These are phyloP conservation scores for Syzygium aromaticum DNA, from an alignment of 345 rosid species.

Conservation along the genomic window DNA sequence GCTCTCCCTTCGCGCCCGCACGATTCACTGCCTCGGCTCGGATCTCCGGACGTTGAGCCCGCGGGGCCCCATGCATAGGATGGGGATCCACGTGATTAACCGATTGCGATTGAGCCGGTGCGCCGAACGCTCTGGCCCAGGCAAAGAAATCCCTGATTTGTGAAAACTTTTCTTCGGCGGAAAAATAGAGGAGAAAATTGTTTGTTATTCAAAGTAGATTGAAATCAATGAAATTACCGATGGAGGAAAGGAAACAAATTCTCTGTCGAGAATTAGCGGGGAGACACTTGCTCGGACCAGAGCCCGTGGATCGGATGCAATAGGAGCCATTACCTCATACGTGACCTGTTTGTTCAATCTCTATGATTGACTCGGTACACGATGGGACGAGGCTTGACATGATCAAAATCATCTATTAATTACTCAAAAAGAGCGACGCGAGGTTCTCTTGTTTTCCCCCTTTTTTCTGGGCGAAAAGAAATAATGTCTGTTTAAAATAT, in stretches of 20 bases:
- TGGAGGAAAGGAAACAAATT: not conserved
- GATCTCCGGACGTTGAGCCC: not conserved
- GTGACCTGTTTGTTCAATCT: fast-evolving
- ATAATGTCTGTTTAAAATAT: no score
- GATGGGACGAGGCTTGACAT: not conserved
- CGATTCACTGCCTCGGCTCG: not conserved
- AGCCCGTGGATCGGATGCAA: fast-evolving
- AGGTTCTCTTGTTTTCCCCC: no score
- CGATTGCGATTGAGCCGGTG: not conserved
- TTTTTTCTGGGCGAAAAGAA: not conserved
- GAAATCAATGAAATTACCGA: not conserved
- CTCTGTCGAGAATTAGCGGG: not conserved
- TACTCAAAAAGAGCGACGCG: not conserved
- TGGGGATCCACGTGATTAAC: not conserved
- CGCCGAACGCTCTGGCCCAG: fast-evolving
- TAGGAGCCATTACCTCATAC: not conserved
- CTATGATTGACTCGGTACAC: not conserved
- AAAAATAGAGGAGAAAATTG: not conserved
- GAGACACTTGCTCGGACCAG: not conserved
- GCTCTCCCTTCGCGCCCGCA: not conserved
- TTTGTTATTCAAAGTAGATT: not conserved
- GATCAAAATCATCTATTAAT: not conserved
- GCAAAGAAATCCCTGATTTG: fast-evolving
- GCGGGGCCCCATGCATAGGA: not conserved
- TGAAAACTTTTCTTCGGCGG: not conserved